Conservation (phyloP, 2,329 filamentous ascomycete species). For the Talaromyces sp. region DNA sequence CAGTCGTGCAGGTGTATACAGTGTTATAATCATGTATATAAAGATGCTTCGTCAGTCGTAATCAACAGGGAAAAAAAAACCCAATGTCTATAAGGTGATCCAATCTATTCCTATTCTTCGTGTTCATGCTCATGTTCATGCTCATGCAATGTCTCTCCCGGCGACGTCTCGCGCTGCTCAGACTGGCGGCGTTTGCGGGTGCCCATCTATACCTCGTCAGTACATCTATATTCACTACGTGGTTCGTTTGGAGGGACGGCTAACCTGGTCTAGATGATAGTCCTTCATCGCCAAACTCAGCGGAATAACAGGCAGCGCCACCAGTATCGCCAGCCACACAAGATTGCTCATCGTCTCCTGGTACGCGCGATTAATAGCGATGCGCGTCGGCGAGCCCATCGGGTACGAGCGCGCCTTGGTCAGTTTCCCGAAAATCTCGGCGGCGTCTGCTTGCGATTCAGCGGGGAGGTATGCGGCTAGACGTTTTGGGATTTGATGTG, state of each 20-base stretch:
- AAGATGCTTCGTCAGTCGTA: background rate
- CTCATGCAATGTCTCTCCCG: background rate
- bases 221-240: too few relatives aligned
- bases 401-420: conserved; percentile 52
- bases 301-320: conserved; percentile 52
- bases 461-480: conserved; percentile 47
- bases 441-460: conserved; percentile 34
- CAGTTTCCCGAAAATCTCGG: conserved; percentile 48
- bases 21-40: background rate
- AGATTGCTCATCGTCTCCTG: conserved; percentile 59
- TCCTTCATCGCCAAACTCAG: conserved; percentile 53
- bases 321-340: conserved; percentile 49
- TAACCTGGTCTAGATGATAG: conserved; percentile 50
- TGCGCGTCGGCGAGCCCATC: conserved; percentile 50
- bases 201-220: conserved; percentile 21
- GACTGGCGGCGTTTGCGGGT: conserved; percentile 8
- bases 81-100: background rate
- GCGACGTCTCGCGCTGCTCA: background rate
- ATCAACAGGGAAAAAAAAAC: background rate
- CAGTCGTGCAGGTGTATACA: background rate
- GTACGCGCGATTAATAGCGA: conserved; percentile 59
- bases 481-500: conserved; percentile 49
- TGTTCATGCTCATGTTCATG: background rate
- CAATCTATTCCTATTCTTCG: background rate
- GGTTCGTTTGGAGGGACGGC: too few relatives aligned